phyloP scores from a whole-genome alignment of 768 basidiomycete species.

The Mrakia blollopis region DNA sequence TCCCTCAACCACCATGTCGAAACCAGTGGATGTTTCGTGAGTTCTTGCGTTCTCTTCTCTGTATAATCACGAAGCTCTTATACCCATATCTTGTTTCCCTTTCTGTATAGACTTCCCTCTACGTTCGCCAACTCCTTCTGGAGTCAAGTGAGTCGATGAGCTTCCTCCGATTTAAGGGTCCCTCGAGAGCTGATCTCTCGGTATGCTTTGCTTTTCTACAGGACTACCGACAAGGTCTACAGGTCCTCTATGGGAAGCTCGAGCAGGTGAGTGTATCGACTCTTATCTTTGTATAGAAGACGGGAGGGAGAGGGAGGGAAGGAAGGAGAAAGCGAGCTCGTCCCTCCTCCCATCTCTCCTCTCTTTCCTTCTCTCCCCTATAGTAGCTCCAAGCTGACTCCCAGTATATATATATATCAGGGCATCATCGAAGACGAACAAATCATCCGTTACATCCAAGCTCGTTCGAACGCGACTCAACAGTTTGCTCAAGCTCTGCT shows the following conservation, averaged over 20 bases:
- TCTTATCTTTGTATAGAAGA: background rate
- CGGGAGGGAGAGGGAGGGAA: background rate
- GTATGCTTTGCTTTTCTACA: background rate
- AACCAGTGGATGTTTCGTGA: background rate
- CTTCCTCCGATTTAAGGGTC: background rate
- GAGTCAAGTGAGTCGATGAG: constrained; percentile 7
- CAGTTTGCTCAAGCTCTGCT: constrained; percentile 7
- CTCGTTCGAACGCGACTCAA: background rate
- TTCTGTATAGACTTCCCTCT: background rate
- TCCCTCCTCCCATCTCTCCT: background rate
- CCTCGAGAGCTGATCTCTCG: background rate
- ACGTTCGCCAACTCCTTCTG: constrained; percentile 24
- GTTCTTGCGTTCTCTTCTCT: background rate
- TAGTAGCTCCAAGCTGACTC: background rate
- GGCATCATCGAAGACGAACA: constrained; percentile 26
- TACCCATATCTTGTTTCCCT: background rate
- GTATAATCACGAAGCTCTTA: background rate
- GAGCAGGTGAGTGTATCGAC: constrained; percentile 23
- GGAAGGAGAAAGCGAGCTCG: background rate
- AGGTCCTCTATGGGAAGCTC: constrained; percentile 26
- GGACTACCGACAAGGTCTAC: constrained; percentile 20
- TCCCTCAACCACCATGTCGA: background rate
- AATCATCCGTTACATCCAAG: constrained; percentile 20
- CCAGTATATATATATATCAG: background rate
- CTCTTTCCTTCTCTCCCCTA: background rate